A percentile compares a stretch with the other conserved stretches of the same genome.
phyloP scores from a whole-genome alignment of 2,329 filamentous ascomycete species.

The Aureobasidium sp. region DNA sequence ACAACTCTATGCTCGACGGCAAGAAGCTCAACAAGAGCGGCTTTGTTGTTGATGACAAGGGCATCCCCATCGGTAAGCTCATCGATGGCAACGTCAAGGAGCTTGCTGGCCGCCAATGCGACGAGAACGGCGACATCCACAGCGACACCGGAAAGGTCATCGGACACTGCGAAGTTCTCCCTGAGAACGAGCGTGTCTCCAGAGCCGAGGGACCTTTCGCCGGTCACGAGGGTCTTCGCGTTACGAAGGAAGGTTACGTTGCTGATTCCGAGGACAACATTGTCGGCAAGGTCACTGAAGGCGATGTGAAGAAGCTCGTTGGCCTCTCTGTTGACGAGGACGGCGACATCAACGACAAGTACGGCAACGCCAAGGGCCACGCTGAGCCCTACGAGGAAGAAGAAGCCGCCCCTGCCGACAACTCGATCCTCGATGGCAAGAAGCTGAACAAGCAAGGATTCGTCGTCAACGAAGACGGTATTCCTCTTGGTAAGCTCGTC shows the following conservation, averaged over 20 bases:
- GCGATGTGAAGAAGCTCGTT: constrained; percentile 53
- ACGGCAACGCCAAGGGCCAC: constrained; percentile 55
- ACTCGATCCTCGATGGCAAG: constrained; percentile 48
- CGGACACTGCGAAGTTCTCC: constrained; percentile 60
- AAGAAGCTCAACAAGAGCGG: constrained; percentile 45
- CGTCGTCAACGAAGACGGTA: constrained; percentile 47
- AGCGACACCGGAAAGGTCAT: constrained; percentile 66
- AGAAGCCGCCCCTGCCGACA: constrained; percentile 39
- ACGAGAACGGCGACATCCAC: constrained; percentile 64
- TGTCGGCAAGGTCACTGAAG: constrained; percentile 50
- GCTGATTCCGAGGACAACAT: constrained; percentile 45
- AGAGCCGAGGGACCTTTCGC: constrained; percentile 46
- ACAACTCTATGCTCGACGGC: constrained; percentile 41
- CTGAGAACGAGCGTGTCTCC: constrained; percentile 54
- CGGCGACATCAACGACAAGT: constrained; percentile 56
- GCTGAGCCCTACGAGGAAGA: constrained; percentile 48
- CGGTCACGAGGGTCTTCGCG: constrained; percentile 42
- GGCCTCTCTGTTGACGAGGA: constrained; percentile 56
- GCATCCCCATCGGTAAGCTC: constrained; percentile 52
- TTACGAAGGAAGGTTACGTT: constrained; percentile 42
- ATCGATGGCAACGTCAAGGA: constrained; percentile 59
- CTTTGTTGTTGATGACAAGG: constrained; percentile 44
- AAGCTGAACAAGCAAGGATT: constrained; percentile 53
- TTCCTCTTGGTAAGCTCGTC: constrained; percentile 49
- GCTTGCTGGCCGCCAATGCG: constrained; percentile 61